These are phyloP conservation scores for Neurospora sp. DNA, from an alignment of 495 filamentous ascomycete species.

Conservation along the genomic window DNA sequence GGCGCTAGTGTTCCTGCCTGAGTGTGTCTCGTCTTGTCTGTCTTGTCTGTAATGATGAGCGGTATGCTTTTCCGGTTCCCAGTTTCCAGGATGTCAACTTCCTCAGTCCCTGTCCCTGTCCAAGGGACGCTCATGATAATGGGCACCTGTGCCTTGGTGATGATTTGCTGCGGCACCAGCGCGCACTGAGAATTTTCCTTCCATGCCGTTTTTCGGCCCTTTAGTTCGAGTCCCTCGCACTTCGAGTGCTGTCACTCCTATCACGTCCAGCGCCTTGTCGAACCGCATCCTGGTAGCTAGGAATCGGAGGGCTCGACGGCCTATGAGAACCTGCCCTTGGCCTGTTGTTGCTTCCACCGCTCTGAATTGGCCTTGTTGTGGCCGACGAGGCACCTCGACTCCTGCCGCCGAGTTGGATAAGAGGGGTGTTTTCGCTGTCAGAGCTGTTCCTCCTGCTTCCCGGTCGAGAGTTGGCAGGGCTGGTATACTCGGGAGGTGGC, in stretches of 20 bases:
- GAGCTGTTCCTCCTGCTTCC: slow-evolving; percentile 43
- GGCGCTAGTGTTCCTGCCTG: not conserved
- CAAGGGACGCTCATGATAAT: not conserved
- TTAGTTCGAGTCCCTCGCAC: slow-evolving; percentile 9
- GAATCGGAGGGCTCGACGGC: slow-evolving; percentile 42
- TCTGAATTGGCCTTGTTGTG: slow-evolving; percentile 27
- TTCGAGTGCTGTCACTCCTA: slow-evolving; percentile 32
- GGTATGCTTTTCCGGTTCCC: not conserved
- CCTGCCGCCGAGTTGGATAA: slow-evolving; percentile 24
- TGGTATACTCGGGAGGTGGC: slow-evolving; percentile 66
- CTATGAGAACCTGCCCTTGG: slow-evolving; percentile 4
- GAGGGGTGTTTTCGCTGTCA: slow-evolving; percentile 30
- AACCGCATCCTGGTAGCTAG: slow-evolving; percentile 59
- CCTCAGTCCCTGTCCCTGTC: not conserved
- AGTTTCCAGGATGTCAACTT: not conserved
- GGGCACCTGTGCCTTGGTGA: not conserved
- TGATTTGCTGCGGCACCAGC: not conserved
- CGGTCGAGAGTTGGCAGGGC: slow-evolving; percentile 44
- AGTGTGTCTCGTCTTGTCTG: not conserved
- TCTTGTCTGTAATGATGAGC: not conserved
- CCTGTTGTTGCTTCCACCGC: slow-evolving; percentile 1
- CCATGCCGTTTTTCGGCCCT: not conserved
- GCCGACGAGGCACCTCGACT: slow-evolving; percentile 34
- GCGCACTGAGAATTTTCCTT: not conserved
- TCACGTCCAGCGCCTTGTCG: slow-evolving; percentile 38